Evolutionary conservation across 2,329 filamentous ascomycete species (phyloP).

Genomic region (Akanthomyces dipterigenus): DNA sequence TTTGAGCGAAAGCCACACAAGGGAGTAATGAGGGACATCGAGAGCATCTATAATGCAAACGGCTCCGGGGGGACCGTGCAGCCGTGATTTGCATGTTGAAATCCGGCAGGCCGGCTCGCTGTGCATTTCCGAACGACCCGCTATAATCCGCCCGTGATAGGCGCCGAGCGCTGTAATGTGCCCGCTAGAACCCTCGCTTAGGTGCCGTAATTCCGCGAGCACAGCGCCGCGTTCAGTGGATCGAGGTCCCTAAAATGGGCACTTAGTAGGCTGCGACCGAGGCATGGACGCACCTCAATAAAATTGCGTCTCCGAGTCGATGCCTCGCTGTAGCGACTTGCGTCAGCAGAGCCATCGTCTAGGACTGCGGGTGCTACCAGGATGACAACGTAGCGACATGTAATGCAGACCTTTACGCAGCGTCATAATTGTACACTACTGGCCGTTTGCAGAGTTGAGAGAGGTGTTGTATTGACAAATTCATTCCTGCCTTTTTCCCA

Average conservation of each 20-base stretch:
- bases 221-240: not conserved
- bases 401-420: too few relatives aligned
- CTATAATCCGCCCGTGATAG: not conserved
- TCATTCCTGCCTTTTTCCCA: not conserved
- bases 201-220: not conserved
- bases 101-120: not conserved
- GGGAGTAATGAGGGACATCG: not conserved
- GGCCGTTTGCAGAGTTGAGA: not conserved
- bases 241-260: not conserved
- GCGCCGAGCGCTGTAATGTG: not conserved
- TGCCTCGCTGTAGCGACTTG: not conserved
- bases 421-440: too few relatives aligned
- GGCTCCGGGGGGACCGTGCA: not conserved
- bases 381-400: too few relatives aligned
- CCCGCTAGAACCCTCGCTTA: not conserved
- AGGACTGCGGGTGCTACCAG: too few relatives aligned
- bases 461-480: slow-evolving; percentile 7
- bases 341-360: not conserved
- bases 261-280: not conserved
- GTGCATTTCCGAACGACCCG: not conserved
- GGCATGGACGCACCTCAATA: not conserved
- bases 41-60: not conserved
- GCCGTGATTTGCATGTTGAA: not conserved
- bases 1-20: not conserved
- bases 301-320: not conserved